These are phyloP conservation scores for Alisma plantagoaquatica DNA, from an alignment of 106 monocot genomes.

Conservation along the genomic window DNA sequence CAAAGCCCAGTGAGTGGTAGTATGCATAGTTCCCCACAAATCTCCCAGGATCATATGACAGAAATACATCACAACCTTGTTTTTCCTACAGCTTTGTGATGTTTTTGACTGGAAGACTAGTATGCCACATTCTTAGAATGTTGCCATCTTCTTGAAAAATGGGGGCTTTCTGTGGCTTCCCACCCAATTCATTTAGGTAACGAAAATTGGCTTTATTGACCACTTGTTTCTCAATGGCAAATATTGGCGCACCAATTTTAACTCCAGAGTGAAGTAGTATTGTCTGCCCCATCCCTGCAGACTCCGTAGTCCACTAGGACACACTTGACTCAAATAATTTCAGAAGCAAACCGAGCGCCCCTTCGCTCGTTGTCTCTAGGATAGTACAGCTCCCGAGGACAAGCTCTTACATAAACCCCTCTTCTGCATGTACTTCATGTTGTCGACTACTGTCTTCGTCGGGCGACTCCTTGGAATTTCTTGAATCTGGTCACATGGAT, in stretches of 20 bases:
- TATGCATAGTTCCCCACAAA: constrained; percentile 16
- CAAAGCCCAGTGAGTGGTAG: constrained; percentile 13
- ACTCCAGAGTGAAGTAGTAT: constrained; percentile 67
- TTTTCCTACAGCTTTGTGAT: background rate
- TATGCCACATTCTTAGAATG: constrained; percentile 7
- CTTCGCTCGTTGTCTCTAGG: background rate
- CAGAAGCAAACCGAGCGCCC: background rate
- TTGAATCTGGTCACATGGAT: constrained; percentile 23
- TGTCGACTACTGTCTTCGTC: constrained; percentile 12
- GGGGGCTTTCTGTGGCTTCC: constrained; percentile 48
- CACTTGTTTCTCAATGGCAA: constrained; percentile 75
- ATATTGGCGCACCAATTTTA: constrained; percentile 72
- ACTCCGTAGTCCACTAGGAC: too few relatives aligned
- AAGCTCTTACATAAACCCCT: constrained; percentile 1
- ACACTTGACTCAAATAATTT: background rate
- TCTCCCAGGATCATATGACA: constrained; percentile 11
- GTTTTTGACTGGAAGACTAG: constrained; percentile 7
- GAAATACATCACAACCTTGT: constrained; percentile 4
- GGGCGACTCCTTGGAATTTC: constrained; percentile 20
- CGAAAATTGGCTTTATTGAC: constrained; percentile 84
- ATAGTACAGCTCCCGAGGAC: constrained; percentile 2
- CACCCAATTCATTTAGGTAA: constrained; percentile 80
- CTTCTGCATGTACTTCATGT: constrained; percentile 10
- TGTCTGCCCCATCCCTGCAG: too few relatives aligned
- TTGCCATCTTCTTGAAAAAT: constrained; percentile 14